These are phyloP conservation scores for Tanacetum coccineum DNA, from an alignment of 129 eudicot species.

Conservation along the genomic window DNA sequence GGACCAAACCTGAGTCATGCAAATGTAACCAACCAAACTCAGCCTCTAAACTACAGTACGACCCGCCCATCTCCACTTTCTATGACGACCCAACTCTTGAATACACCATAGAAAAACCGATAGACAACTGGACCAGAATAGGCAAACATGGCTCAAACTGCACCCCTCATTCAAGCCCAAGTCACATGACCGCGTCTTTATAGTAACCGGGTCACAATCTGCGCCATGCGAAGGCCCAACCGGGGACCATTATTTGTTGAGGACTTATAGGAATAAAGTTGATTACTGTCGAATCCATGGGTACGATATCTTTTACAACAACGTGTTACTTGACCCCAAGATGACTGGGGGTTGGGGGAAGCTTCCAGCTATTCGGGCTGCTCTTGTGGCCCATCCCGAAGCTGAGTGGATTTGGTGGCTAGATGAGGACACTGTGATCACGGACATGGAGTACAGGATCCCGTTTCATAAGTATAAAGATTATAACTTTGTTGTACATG, in stretches of 20 bases:
- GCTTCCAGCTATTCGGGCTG: slow-evolving; percentile 37
- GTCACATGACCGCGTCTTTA: slow-evolving; percentile 17
- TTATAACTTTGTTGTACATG: slow-evolving; percentile 38
- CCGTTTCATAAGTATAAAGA: slow-evolving; percentile 34
- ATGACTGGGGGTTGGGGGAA: slow-evolving; percentile 42
- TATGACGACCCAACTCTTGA: slow-evolving; percentile 40
- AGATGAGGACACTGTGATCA: slow-evolving; percentile 49
- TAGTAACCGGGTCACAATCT: slow-evolving; percentile 36
- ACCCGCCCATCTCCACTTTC: slow-evolving; percentile 38
- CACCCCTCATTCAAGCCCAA: slow-evolving; percentile 33
- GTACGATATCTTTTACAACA: slow-evolving; percentile 43
- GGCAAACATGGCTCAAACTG: slow-evolving; percentile 28
- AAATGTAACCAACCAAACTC: slow-evolving; percentile 21
- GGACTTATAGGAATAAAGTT: slow-evolving; percentile 34
- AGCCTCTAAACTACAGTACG: slow-evolving; percentile 24
- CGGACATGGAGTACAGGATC: slow-evolving; percentile 49
- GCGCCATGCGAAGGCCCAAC: slow-evolving; percentile 33
- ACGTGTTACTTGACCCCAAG: slow-evolving; percentile 30
- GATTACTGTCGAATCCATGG: slow-evolving; percentile 43
- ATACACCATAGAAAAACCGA: slow-evolving; percentile 24
- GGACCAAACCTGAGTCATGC: slow-evolving; percentile 6
- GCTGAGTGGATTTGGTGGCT: slow-evolving; percentile 65
- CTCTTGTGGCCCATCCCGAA: slow-evolving; percentile 56
- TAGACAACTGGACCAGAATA: slow-evolving; percentile 27
- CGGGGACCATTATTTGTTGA: slow-evolving; percentile 34